Conservation (phyloP, 768 basidiomycete species). For the Pleurotus tuber-regium region DNA sequence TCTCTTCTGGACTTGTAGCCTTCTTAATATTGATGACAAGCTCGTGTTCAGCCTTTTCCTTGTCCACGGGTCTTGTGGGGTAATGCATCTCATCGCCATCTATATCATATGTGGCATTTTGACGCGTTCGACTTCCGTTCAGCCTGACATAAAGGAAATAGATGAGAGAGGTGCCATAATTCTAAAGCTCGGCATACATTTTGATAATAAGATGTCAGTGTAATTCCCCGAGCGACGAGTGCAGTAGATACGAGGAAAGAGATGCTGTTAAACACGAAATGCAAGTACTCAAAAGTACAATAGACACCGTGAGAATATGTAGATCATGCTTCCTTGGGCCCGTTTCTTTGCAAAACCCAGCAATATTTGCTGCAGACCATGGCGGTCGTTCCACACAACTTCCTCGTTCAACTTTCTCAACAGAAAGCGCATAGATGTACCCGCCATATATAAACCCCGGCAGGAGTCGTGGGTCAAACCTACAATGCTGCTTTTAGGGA, state of each 20-base stretch:
- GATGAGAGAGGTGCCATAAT: not conserved
- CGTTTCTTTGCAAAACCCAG: not conserved
- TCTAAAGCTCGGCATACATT: slow-evolving; percentile 7
- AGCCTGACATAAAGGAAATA: slow-evolving; percentile 29
- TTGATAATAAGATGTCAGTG: too few relatives aligned
- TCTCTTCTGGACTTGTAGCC: slow-evolving; percentile 92
- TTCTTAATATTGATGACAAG: slow-evolving; percentile 97
- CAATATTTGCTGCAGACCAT: not conserved
- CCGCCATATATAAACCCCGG: slow-evolving; percentile 53
- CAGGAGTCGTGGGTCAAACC: slow-evolving; percentile 64
- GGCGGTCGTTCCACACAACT: not conserved
- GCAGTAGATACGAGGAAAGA: not conserved
- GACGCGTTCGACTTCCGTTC: slow-evolving; percentile 31
- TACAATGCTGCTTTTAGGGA: slow-evolving; percentile 71
- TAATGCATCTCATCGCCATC: slow-evolving; percentile 83
- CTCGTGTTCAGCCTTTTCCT: slow-evolving; percentile 96
- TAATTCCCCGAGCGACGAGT: not conserved
- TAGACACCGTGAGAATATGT: slow-evolving; percentile 13
- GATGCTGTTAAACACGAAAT: not conserved
- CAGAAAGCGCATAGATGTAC: slow-evolving; percentile 27
- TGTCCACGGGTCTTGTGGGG: slow-evolving; percentile 96
- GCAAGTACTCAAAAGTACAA: not conserved
- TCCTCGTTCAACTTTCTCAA: slow-evolving; percentile 5
- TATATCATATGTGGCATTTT: slow-evolving; percentile 52
- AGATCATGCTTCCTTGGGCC: slow-evolving; percentile 7